Percentiles rank a stretch among this genome's conserved stretches.
Conservation (phyloP, 176 grass and related monocot genomes). For the Ensete ventricosum region DNA sequence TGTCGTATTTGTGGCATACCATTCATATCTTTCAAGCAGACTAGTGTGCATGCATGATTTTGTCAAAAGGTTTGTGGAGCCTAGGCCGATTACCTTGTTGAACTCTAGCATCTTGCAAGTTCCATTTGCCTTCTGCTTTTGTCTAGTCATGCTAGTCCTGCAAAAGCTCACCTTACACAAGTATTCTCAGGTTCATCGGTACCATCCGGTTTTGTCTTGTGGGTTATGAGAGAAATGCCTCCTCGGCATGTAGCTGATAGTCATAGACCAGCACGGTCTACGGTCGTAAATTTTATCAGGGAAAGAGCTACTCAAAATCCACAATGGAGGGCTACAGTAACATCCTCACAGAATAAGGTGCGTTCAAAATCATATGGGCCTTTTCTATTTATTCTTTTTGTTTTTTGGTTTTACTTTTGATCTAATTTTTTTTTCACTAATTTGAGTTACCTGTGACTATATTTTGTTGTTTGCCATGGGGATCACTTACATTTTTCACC, state of each 20-base stretch:
- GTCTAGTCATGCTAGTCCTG: not conserved
- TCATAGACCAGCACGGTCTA: slow-evolving; percentile 46
- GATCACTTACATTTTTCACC: too few relatives aligned
- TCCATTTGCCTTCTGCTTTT: not conserved
- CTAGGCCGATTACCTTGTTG: not conserved
- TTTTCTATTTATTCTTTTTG: not conserved
- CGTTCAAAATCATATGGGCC: not conserved
- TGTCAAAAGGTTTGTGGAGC: not conserved
- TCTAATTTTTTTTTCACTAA: too few relatives aligned
- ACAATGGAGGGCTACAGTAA: slow-evolving; percentile 65
- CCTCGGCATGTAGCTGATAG: slow-evolving; percentile 29
- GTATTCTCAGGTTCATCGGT: slow-evolving; percentile 63
- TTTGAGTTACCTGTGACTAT: too few relatives aligned
- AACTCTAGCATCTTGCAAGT: not conserved
- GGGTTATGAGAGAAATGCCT: slow-evolving; percentile 99
- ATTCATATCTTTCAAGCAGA: too few relatives aligned
- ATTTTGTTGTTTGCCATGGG: too few relatives aligned
- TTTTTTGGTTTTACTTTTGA: not conserved
- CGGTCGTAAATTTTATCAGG: slow-evolving; percentile 63
- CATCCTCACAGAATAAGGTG: slow-evolving; percentile 90
- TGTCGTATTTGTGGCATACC: too few relatives aligned
- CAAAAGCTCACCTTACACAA: not conserved
- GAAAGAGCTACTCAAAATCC: slow-evolving; percentile 53
- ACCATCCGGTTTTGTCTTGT: slow-evolving; percentile 82
- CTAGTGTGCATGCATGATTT: too few relatives aligned